Conservation (phyloP, 2,329 filamentous ascomycete genomes). For the Diaporthe citriasiana region DNA sequence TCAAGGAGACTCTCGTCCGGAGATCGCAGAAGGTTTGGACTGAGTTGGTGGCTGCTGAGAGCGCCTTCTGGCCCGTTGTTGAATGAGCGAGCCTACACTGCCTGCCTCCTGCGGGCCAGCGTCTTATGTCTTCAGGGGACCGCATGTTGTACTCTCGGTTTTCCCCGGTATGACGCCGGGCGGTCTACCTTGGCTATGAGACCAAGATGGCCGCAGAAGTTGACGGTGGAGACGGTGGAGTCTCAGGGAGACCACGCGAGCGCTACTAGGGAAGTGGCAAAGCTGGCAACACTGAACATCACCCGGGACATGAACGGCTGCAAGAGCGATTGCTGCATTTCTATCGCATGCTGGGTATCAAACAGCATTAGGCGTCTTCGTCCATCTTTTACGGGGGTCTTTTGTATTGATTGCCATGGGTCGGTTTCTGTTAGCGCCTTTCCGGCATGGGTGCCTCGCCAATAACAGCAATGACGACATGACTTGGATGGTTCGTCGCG, state of each 20-base stretch:
- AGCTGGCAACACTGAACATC: neutral
- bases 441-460: neutral
- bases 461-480: conserved; percentile 26
- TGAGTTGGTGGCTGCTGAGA: conserved; percentile 69
- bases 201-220: neutral
- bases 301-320: neutral
- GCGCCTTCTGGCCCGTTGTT: conserved; percentile 69
- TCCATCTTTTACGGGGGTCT: neutral
- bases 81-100: conserved; percentile 38
- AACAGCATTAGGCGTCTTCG: neutral
- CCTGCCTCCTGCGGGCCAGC: neutral
- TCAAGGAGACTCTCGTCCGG: conserved; percentile 53
- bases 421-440: neutral
- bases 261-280: neutral
- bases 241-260: neutral
- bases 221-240: neutral
- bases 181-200: neutral
- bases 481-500: neutral
- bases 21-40: conserved; percentile 61
- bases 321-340: neutral
- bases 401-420: neutral
- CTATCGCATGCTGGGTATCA: neutral
- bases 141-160: neutral
- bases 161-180: neutral
- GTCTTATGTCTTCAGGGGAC: too few relatives aligned